Conservation (phyloP, 345 rosid species). For the Citrus trifoliata region DNA sequence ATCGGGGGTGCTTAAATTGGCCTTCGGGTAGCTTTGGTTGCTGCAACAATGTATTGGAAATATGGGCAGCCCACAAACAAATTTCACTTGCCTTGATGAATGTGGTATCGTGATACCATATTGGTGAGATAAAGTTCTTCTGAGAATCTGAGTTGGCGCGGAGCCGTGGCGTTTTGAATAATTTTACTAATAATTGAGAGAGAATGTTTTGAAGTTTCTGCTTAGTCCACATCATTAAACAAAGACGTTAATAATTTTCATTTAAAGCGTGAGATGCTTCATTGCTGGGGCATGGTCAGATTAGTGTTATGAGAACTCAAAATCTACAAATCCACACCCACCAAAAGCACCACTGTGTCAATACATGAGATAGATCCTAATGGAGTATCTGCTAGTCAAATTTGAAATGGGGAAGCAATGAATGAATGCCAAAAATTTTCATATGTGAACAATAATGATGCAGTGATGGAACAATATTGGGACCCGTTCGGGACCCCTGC, state of each 20-base stretch:
- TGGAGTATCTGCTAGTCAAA: neutral
- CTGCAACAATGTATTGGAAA: neutral
- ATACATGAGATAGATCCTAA: neutral
- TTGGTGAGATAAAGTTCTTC: neutral
- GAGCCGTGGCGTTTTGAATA: neutral
- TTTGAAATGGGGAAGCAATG: conserved; percentile 18
- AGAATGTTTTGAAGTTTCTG: neutral
- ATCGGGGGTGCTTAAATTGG: neutral
- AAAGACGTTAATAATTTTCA: neutral
- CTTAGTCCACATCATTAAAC: neutral
- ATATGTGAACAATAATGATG: neutral
- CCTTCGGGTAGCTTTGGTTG: neutral
- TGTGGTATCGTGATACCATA: neutral
- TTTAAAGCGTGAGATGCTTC: neutral
- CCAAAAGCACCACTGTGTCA: neutral
- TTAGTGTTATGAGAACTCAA: neutral
- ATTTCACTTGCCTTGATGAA: neutral
- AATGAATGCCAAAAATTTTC: conserved; percentile 15
- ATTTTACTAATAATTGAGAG: no score
- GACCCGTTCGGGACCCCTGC: conserved; percentile 13
- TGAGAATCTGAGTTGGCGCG: neutral
- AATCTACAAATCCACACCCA: neutral
- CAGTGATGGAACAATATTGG: neutral
- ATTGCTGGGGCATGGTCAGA: conserved; percentile 8
- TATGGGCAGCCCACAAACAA: neutral